Evolutionary conservation across 208 protist genomes (phyloP).

Genomic region (Wallacemonas sp.): DNA sequence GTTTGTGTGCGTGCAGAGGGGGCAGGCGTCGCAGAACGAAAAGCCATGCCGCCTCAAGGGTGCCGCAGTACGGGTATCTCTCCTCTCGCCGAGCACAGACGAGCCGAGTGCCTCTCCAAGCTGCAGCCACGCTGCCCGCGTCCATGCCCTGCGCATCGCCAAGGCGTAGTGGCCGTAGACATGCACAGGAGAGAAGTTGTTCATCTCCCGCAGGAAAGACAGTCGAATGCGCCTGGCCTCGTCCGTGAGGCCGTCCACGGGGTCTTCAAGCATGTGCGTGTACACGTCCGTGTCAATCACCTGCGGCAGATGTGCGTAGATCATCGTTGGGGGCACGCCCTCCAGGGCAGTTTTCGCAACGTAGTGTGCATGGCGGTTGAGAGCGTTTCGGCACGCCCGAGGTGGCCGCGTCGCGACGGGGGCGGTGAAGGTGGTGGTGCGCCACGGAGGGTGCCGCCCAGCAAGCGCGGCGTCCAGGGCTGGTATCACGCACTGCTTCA

Average conservation of each 20-base stretch:
- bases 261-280: slow-evolving; percentile 17
- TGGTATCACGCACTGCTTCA: background rate
- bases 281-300: slow-evolving; percentile 24
- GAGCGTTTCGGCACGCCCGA: background rate
- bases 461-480: background rate
- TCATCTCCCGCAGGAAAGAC: slow-evolving; percentile 18
- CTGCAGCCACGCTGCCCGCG: slow-evolving; percentile 16
- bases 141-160: slow-evolving; percentile 27
- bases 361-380: slow-evolving; percentile 26
- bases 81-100: no score
- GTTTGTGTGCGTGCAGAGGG: slow-evolving; percentile 7
- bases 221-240: slow-evolving; percentile 10
- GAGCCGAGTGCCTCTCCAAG: no score
- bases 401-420: background rate
- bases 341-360: slow-evolving; percentile 12
- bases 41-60: no score
- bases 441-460: background rate
- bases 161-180: slow-evolving; percentile 29
- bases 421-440: slow-evolving; percentile 4
- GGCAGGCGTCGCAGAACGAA: background rate
- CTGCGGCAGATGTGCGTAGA: slow-evolving; percentile 33
- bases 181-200: slow-evolving; percentile 24
- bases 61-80: no score
- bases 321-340: slow-evolving; percentile 21
- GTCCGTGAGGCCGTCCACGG: slow-evolving; percentile 15